These are phyloP conservation scores for Coriaria nepalensis DNA, from an alignment of 306 rosid genomes.

Conservation along the genomic window DNA sequence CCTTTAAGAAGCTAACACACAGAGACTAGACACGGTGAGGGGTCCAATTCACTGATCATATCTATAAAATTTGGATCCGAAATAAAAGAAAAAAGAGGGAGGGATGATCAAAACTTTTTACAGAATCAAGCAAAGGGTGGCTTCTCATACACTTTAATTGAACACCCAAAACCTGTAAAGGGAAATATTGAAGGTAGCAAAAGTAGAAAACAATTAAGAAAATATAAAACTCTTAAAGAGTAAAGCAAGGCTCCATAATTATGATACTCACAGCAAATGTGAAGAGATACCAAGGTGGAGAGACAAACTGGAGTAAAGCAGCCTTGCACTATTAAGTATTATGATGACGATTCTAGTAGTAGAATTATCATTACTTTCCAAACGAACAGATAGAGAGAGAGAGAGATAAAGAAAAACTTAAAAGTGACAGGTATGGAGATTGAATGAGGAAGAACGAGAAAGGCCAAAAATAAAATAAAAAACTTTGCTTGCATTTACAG, in stretches of 20 bases:
- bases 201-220: conserved; percentile 5
- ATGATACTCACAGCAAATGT: conserved; percentile 15
- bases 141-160: conserved; percentile 18
- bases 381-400: conserved; percentile 17
- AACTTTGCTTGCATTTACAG: conserved; percentile 71
- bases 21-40: not conserved
- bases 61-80: not conserved
- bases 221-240: conserved; percentile 3
- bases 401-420: conserved; percentile 11
- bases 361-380: conserved; percentile 28
- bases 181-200: conserved; percentile 26
- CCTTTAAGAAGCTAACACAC: conserved; percentile 31
- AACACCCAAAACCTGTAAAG: conserved; percentile 16
- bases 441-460: conserved; percentile 22
- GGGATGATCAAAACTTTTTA: not conserved
- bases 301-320: conserved; percentile 22
- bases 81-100: not conserved
- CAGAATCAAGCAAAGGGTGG: conserved; percentile 15
- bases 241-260: conserved; percentile 28
- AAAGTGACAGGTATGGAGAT: conserved; percentile 23
- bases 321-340: conserved; percentile 14
- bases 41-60: too few species aligned
- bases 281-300: conserved; percentile 14
- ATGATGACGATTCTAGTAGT: not conserved
- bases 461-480: conserved; percentile 27